These are phyloP conservation scores for Tetrahymena thermophila DNA, from an alignment of 73 alveolate species.

Conservation along the genomic window DNA sequence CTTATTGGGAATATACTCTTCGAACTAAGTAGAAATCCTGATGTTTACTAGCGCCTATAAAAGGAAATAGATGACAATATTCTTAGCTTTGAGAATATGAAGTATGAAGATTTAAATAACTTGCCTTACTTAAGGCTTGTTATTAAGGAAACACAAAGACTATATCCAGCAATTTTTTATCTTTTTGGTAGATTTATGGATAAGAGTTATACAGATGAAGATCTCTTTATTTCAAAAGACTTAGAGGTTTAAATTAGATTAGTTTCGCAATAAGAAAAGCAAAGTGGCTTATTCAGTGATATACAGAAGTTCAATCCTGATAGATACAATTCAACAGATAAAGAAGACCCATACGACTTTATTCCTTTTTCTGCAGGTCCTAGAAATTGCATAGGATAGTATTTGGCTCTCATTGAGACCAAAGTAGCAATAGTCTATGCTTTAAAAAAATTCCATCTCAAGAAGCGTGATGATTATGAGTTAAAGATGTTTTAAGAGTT, in stretches of 20 bases:
- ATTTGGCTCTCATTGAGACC: conserved; percentile 30
- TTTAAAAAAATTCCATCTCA: not conserved
- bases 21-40: not conserved
- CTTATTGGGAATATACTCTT: not conserved
- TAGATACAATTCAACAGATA: not conserved
- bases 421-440: conserved; percentile 4
- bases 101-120: not conserved
- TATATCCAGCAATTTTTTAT: not conserved
- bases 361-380: conserved; percentile 42
- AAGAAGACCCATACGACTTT: conserved; percentile 18
- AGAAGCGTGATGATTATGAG: conserved; percentile 5
- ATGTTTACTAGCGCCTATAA: not conserved
- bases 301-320: not conserved
- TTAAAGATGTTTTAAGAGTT: not conserved
- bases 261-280: not conserved
- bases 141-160: not conserved
- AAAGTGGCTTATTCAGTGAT: conserved; percentile 21
- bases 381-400: conserved; percentile 41
- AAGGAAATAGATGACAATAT: not conserved
- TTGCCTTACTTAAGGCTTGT: not conserved
- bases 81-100: not conserved
- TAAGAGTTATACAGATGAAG: not conserved
- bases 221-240: conserved; percentile 16
- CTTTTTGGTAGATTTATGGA: not conserved
- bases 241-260: not conserved